Conservation (phyloP, 2,329 filamentous ascomycete species). For the Daldinia eschscholtzii region DNA sequence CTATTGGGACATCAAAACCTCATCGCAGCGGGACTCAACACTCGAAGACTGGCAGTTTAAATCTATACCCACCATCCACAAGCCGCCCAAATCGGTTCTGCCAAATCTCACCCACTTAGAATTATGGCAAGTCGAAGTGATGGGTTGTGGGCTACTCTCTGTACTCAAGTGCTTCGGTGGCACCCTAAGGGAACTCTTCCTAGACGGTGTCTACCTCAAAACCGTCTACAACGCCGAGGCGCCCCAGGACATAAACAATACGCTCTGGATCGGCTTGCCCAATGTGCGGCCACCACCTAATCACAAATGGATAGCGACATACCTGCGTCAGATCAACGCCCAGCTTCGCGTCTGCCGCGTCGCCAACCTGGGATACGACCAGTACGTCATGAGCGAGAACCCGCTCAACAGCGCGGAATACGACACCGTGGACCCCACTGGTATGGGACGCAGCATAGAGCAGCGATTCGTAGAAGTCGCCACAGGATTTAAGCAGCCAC, state of each 20-base stretch:
- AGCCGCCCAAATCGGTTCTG: conserved; percentile 53
- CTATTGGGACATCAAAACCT: conserved; percentile 53
- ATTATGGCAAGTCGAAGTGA: conserved; percentile 58
- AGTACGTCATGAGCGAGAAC: conserved; percentile 54
- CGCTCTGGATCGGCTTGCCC: conserved; percentile 62
- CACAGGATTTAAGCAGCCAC: conserved; percentile 57
- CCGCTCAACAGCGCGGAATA: conserved; percentile 49
- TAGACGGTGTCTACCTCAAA: conserved; percentile 62
- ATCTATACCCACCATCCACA: conserved; percentile 53
- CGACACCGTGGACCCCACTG: conserved; percentile 59
- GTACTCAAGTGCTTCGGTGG: conserved; percentile 54
- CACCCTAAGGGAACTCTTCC: conserved; percentile 60
- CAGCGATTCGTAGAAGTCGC: conserved; percentile 63
- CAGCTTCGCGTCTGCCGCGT: conserved; percentile 59
- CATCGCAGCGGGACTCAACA: conserved; percentile 54
- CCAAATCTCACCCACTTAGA: conserved; percentile 59
- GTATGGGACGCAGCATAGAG: conserved; percentile 56
- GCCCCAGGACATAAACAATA: conserved; percentile 53
- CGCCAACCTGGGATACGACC: conserved; percentile 60
- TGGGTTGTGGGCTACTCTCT: conserved; percentile 54
- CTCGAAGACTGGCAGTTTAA: conserved; percentile 57
- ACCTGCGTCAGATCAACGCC: conserved; percentile 54
- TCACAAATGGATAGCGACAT: conserved; percentile 59
- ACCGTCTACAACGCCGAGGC: conserved; percentile 53
- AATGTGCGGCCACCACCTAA: conserved; percentile 56